phyloP scores from a whole-genome alignment of 2,329 filamentous ascomycete genomes.

The Shiraia sp. region DNA sequence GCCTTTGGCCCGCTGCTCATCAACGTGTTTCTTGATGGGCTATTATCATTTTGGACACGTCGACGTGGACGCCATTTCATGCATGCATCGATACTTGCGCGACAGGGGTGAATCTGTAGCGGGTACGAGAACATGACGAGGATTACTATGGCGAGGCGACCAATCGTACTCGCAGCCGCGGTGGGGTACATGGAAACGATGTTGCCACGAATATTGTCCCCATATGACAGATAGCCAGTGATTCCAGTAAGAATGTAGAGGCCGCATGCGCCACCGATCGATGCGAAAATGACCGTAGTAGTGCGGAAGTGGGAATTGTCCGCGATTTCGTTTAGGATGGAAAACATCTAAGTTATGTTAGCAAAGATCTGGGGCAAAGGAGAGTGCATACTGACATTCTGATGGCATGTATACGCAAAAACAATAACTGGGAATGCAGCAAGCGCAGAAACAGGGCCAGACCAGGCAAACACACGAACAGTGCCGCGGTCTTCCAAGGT shows the following conservation, averaged over 20 bases:
- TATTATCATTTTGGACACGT: conserved; percentile 41
- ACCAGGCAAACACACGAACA: conserved; percentile 77
- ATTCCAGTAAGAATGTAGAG: conserved; percentile 92
- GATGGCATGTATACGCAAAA: conserved; percentile 99
- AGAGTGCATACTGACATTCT: conserved; percentile 69
- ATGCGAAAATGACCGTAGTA: conserved; percentile 76
- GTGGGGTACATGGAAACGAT: conserved; percentile 76
- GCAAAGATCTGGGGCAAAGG: background rate
- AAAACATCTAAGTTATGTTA: conserved; percentile 77
- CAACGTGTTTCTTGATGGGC: conserved; percentile 49
- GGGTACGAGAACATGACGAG: conserved; percentile 97
- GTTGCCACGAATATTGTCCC: conserved; percentile 85
- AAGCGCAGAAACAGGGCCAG: conserved; percentile 75
- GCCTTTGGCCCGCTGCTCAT: conserved; percentile 44
- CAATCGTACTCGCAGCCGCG: conserved; percentile 84
- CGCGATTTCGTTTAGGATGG: conserved; percentile 91
- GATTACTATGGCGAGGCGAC: conserved; percentile 91
- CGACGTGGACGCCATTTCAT: conserved; percentile 78
- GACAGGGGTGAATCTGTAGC: conserved; percentile 91
- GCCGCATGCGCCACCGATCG: conserved; percentile 83
- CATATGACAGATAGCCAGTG: conserved; percentile 94
- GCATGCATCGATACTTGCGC: conserved; percentile 94
- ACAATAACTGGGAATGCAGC: conserved; percentile 93
- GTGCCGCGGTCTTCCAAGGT: conserved; percentile 72
- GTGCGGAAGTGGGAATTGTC: conserved; percentile 80